Base-by-base conservation (phyloP, 2,329 filamentous ascomycete genomes). In the Falciphora oryzae region DNA sequence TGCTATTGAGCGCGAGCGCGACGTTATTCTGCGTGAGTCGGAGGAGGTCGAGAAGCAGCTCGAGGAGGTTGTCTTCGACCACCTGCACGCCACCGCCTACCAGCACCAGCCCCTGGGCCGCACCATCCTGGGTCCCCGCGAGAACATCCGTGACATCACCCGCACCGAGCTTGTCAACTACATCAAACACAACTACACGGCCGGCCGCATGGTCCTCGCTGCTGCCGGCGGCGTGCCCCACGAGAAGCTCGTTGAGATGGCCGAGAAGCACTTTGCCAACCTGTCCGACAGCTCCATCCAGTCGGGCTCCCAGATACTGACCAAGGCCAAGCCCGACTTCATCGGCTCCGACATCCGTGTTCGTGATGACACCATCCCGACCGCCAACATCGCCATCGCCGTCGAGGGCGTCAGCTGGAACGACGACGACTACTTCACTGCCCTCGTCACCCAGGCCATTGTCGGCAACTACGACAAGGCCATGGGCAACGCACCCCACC, bases 41-140 rank as follows among this genome's bases (percentile, higher is more conserved):
- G 95, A 99, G 83, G 95, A 99, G 85, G 96, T 99, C 71, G 95
- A 99, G 87, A 99, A 99, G 88, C 94, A 98, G 84, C 84, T 98
- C 66, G 96, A 99, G 84, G 95, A 99, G 83, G 95, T 99, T 71
- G 96, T 99, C 67, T 99, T 99, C 75, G 95, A 99, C 82, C 95
- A 99, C 81, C 85, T 99, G 66, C 95, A 99, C 81, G 94, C 95
- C 75, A 99, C 95, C 72, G 96, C 95, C 74, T 99, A 92, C 88
- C 93, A 97, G 84, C 85, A 89, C 77, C 95, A 99, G 84, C 90
- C 95, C 68, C 88, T 99, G 66, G 95, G 95, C 79, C 93, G 95
- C 77, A 99, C 95, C 72, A 99, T 99, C 78, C 88, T 99, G 69
- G 95, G 95, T 71, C 95, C 95, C 71, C 93, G 93, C 81, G 89